These are phyloP conservation scores for Pseudevernia furfuracea DNA, from an alignment of 495 filamentous ascomycete species.

Conservation along the genomic window DNA sequence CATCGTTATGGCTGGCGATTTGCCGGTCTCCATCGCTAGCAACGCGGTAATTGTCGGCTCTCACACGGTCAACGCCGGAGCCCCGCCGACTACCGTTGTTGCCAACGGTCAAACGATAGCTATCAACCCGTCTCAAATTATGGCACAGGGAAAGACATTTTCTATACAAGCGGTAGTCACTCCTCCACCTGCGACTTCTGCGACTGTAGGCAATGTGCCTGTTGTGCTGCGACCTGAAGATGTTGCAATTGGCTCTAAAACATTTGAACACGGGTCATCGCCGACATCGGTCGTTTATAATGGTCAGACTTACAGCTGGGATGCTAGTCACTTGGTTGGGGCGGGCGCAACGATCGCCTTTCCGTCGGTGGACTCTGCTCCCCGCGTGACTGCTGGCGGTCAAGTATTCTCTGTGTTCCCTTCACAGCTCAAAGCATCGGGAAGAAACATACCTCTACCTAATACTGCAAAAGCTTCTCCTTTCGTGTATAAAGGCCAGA, in stretches of 20 bases:
- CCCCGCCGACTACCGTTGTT: constrained; percentile 9
- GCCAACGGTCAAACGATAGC: constrained; percentile 12
- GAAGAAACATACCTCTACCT: constrained; percentile 22
- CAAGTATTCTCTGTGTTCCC: constrained; percentile 25
- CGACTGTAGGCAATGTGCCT: constrained; percentile 14
- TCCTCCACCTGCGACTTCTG: constrained; percentile 6
- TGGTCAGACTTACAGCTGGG: constrained; percentile 24
- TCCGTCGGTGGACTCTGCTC: constrained; percentile 7
- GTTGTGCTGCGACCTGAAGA: constrained; percentile 18
- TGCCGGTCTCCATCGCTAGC: constrained; percentile 8
- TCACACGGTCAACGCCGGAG: constrained; percentile 7
- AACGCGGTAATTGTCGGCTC: constrained; percentile 6
- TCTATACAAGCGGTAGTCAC: background rate
- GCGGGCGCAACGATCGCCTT: constrained; percentile 21
- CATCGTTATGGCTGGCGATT: constrained; percentile 1
- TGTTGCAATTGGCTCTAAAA: constrained; percentile 23
- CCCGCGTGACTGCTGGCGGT: constrained; percentile 22
- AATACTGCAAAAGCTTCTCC: constrained; percentile 14
- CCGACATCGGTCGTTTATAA: constrained; percentile 18
- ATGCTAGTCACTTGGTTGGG: constrained; percentile 18
- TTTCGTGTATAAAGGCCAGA: constrained; percentile 24
- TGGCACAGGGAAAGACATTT: constrained; percentile 10
- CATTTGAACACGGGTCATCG: constrained; percentile 5
- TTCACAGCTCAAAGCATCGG: constrained; percentile 23
- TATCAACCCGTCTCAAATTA: constrained; percentile 12